A percentile compares a stretch with the other conserved stretches of the same genome.
phyloP scores from a whole-genome alignment of 2,329 filamentous ascomycete species.

The Penicillium sp. region DNA sequence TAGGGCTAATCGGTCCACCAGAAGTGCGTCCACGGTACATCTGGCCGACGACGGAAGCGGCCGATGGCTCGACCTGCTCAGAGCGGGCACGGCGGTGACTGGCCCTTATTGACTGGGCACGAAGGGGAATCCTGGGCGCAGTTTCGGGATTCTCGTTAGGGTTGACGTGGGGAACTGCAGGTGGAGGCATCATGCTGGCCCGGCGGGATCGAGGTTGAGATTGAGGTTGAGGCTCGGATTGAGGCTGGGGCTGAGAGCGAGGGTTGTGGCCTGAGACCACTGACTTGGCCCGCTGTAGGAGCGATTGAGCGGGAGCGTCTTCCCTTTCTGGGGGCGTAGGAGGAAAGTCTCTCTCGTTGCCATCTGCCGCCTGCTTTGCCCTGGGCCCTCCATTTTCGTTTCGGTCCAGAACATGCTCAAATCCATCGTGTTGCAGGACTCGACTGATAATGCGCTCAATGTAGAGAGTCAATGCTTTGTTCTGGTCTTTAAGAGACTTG shows the following conservation, averaged over 20 bases:
- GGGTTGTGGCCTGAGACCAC: constrained; percentile 49
- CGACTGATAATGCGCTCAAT: constrained; percentile 99
- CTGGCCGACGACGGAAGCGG: constrained; percentile 75
- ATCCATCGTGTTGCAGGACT: constrained; percentile 88
- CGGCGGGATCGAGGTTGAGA: constrained; percentile 47
- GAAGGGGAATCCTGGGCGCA: constrained; percentile 49
- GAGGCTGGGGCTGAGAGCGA: constrained; percentile 38
- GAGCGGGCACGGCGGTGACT: constrained; percentile 51
- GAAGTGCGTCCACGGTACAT: constrained; percentile 72
- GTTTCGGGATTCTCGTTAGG: constrained; percentile 49
- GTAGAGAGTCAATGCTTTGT: constrained; percentile 94
- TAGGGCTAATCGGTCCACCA: constrained; percentile 56
- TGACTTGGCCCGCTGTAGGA: constrained; percentile 61
- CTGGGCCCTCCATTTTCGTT: constrained; percentile 53
- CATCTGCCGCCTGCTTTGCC: constrained; percentile 26
- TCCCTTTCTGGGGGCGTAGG: constrained; percentile 63
- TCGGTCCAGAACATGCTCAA: constrained; percentile 87
- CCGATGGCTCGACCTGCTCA: constrained; percentile 48
- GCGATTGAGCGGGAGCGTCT: constrained; percentile 44
- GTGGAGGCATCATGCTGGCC: constrained; percentile 43
- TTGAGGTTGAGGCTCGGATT: constrained; percentile 35
- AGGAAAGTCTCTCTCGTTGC: constrained; percentile 76
- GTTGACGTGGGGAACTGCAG: constrained; percentile 28
- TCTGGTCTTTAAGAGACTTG: constrained; percentile 80
- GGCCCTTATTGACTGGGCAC: constrained; percentile 41